Evolutionary conservation across 1,284 basidiomycete species (phyloP), one percentile per base, ranked within the genome.

Genomic region (Boletus smithii): DNA sequence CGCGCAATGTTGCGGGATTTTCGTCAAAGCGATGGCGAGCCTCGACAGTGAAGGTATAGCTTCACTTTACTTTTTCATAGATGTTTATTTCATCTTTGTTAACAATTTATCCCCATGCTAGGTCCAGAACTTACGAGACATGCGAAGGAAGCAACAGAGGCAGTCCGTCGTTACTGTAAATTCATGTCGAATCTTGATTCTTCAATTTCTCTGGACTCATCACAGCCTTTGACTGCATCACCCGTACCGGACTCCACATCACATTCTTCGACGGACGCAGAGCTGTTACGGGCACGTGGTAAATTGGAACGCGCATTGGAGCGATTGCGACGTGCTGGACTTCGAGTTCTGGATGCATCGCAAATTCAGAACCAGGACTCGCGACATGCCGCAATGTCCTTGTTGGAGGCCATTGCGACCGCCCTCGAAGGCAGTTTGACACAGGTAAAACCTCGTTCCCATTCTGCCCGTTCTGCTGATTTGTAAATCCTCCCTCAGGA

Each of bases 241-340:
- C 9, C 14, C 7, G 22, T 1, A 9, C 24, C 45, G 4, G 17
- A 38, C 1, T 26, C 46, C 8, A 13, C 22, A n/a, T n/a, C n/a
- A n/a, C n/a, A n/a, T n/a, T n/a, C n/a, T n/a, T 4, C 16, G 9
- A 14, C 17, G 10, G 45, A 61, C 23, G 57, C 62, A 35, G 68
- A 74, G 13, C 39, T 69, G 40, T 44, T 57, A 36, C 71, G 71
- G 8, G 59, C 68, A 24, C 65, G 65, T n/a, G 71, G 69, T 18
- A 85, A 83, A 60, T 63, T 83, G 13, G 75, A 78, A 39, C 73
- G 83, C 23, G 76, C 79, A 0, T 50, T 86, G 10, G 85, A 85
- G 57, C 72, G 77, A 46, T 57, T 81, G n/a, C 72, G 83, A 20
- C 73, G 81, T 36, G 65, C 67, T 9, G 68, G 69, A 8, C 56